Percentiles rank a stretch among this genome's conserved stretches.
Evolutionary conservation across 169 alveolate species (phyloP).

Genomic region (Plasmodium gaboni): DNA sequence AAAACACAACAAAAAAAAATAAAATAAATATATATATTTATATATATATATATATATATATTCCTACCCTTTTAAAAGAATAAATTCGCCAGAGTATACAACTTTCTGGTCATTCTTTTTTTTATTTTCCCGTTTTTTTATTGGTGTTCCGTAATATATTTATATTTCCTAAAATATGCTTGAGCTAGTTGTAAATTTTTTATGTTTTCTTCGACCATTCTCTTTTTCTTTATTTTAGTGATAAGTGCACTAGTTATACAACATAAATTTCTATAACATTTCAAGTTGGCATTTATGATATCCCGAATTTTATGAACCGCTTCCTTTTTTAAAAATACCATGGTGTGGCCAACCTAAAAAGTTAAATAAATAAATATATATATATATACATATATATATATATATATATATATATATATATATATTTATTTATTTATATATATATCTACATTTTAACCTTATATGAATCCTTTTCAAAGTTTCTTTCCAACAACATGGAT

Average conservation of each 20-base stretch:
- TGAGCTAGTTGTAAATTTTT: conserved; percentile 48
- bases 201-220: conserved; percentile 27
- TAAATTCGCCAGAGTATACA: not conserved
- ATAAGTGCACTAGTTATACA: conserved; percentile 45
- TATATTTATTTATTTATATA: not conserved
- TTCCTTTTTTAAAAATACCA: conserved; percentile 70
- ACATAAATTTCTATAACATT: conserved; percentile 49
- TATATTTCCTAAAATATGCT: conserved; percentile 65
- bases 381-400: not conserved
- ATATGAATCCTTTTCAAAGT: conserved; percentile 20
- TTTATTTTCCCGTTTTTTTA: not conserved
- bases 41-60: too few relatives aligned
- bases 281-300: conserved; percentile 36
- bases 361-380: not conserved
- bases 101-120: not conserved
- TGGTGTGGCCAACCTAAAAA: conserved; percentile 59
- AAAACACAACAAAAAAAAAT: too few relatives aligned
- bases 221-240: conserved; percentile 43
- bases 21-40: too few relatives aligned
- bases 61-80: not conserved
- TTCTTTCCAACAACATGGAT: conserved; percentile 14
- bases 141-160: conserved; percentile 24
- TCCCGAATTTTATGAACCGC: conserved; percentile 19
- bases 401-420: too few relatives aligned
- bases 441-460: conserved; percentile 23